phyloP scores from a whole-genome alignment of 495 filamentous ascomycete genomes.

The Talaromyces nanjingensis region DNA sequence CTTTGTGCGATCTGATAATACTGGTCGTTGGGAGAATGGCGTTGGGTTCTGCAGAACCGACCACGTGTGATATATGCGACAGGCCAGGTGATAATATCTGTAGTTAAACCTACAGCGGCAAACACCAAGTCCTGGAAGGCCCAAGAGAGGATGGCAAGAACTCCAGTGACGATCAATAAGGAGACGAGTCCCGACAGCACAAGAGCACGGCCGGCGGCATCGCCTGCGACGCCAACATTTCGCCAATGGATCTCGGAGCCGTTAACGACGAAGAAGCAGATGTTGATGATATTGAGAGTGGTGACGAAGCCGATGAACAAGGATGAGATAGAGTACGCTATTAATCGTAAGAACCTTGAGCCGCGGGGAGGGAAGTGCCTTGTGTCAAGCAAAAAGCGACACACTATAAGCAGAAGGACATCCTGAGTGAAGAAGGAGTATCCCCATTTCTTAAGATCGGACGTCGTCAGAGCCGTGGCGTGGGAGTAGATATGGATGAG shows the following conservation, averaged over 20 bases:
- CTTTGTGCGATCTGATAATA: conserved; percentile 9
- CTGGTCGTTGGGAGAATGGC: background rate
- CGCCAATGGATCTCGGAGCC: conserved; percentile 37
- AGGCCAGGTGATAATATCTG: background rate
- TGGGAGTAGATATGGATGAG: conserved; percentile 32
- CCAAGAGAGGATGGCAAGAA: conserved; percentile 19
- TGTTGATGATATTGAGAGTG: conserved; percentile 17
- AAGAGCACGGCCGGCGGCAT: conserved; percentile 30
- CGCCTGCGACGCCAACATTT: conserved; percentile 25
- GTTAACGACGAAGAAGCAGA: conserved; percentile 28
- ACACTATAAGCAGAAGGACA: conserved; percentile 25
- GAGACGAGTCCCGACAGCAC: conserved; percentile 32
- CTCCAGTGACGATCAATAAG: conserved; percentile 25
- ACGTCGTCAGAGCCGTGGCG: conserved; percentile 24
- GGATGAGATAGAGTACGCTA: background rate
- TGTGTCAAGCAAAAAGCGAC: conserved; percentile 17
- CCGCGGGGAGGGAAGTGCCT: conserved; percentile 2
- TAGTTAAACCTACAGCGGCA: background rate
- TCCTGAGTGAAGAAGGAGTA: conserved; percentile 35
- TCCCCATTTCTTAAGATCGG: conserved; percentile 27
- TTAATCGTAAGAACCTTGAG: background rate
- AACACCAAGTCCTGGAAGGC: background rate
- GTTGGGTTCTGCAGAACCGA: background rate
- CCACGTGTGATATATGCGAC: background rate
- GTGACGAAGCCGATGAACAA: conserved; percentile 1